Conservation (phyloP, 441 rosid genomes). For the Flueggea neowawraea region DNA sequence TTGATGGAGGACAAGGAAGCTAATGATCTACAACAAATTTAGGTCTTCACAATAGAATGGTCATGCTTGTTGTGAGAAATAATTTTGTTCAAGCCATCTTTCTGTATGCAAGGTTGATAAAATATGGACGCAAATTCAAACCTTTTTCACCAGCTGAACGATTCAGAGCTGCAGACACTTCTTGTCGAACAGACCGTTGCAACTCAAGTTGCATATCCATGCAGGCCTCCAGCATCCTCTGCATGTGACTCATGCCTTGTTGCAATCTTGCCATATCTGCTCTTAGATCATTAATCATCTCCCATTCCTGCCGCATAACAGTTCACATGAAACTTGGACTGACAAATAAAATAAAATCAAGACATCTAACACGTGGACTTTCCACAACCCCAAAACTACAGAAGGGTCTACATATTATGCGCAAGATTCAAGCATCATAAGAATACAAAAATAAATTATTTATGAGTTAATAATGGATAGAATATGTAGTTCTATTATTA, state of each 20-base stretch:
- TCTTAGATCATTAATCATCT: constrained; percentile 82
- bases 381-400: too few relatives aligned
- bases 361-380: too few relatives aligned
- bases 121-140: constrained; percentile 10
- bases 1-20: not conserved
- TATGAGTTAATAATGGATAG: too few relatives aligned
- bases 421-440: too few relatives aligned
- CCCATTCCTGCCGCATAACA: constrained; percentile 78
- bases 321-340: constrained; percentile 12
- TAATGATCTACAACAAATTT: not conserved
- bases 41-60: not conserved
- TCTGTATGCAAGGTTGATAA: not conserved
- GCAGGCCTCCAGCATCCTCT: constrained; percentile 96
- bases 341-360: not conserved
- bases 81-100: too few relatives aligned
- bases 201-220: constrained; percentile 99
- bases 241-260: constrained; percentile 99
- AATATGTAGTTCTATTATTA: not conserved
- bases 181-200: constrained; percentile 97
- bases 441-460: too few relatives aligned
- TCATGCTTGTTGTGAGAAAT: too few relatives aligned
- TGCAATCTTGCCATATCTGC: constrained; percentile 93
- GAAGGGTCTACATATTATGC: too few relatives aligned
- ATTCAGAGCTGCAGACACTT: constrained; percentile 95
- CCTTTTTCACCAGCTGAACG: constrained; percentile 75